Base-by-base conservation (phyloP, 345 rosid species). In the Erysimum cheiranthoides region DNA sequence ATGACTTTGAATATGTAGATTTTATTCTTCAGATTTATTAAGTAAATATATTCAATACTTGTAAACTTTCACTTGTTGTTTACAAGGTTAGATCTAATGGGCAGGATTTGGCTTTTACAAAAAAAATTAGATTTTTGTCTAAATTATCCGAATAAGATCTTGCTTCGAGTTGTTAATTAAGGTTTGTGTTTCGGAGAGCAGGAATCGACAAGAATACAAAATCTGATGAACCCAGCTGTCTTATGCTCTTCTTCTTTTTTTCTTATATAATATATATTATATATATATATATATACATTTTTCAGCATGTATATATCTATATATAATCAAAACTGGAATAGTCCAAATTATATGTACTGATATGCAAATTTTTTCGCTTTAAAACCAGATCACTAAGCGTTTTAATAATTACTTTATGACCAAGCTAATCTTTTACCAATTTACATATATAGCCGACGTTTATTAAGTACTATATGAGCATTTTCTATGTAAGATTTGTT, bases 81-180 rank as follows among this genome's bases (percentile, higher is more conserved):
- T 75, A 76, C 79, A 76, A 76, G 70, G 68, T 68, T 52, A 42
- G 73, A 75, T 75, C 79, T 59, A 36, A 58, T 58, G 52, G 25
- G 50, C 14, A 31, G n/a, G 9, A 53, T 21, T 32, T 64, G 53
- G 65, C 3, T 30, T 30, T 53, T 65, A 25, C 3, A 9, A 18
- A 10, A 28, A 25, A 31, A 14, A 5, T 11, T 50, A 40, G n/a
- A 35, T 25, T 51, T 66, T 21, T 38, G 56, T 50, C 58, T 70
- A 13, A 59, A 46, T 27, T 62, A 56, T 71, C 30, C 49, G 73
- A 63, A 47, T 36, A 63, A 49, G 49, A 77, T 64, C 17, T 70
- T 76, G 80, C 80, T 70, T 70, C 21, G 27, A 43, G 32, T 69
- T 68, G 75, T 74, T 73, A 67, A 76, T 64, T 70, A 73, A 73